Percentiles rank a stretch among this genome's conserved stretches.
phyloP scores from a whole-genome alignment of 2,329 filamentous ascomycete genomes.

The Aspergillus candidus region DNA sequence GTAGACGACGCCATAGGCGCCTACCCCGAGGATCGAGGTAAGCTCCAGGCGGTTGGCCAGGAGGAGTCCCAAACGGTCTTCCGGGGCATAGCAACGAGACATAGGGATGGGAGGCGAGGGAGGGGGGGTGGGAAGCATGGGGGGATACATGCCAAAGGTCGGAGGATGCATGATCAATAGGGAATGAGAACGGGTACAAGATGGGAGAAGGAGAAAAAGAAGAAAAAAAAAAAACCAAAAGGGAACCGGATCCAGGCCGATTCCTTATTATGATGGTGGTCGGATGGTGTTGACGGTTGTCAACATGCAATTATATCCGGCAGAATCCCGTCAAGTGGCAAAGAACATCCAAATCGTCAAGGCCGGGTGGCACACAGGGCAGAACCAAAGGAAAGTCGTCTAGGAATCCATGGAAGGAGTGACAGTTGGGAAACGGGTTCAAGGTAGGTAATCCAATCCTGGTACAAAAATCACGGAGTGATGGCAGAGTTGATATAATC shows the following conservation, averaged over 20 bases:
- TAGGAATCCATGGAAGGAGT: too few relatives aligned
- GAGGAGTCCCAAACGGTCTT: conserved; percentile 79
- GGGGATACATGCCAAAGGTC: conserved; percentile 36
- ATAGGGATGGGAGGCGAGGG: conserved; percentile 36
- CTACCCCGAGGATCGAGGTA: conserved; percentile 79
- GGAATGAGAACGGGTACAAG: neutral
- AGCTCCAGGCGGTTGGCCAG: conserved; percentile 79
- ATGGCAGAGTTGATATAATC: too few relatives aligned
- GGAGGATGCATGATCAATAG: conserved; percentile 13
- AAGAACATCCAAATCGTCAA: too few relatives aligned
- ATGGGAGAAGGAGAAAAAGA: too few relatives aligned
- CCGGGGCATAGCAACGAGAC: conserved; percentile 56
- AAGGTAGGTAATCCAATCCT: too few relatives aligned
- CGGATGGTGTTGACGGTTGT: conserved; percentile 5
- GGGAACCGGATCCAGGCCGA: neutral
- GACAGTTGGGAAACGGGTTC: too few relatives aligned
- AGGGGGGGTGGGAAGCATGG: conserved; percentile 43
- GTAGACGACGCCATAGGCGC: conserved; percentile 96
- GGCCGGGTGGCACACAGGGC: too few relatives aligned
- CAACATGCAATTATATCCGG: too few relatives aligned
- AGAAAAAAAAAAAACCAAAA: too few relatives aligned
- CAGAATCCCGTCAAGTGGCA: too few relatives aligned
- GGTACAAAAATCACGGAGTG: too few relatives aligned
- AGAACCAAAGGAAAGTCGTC: too few relatives aligned
- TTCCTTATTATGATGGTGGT: conserved; percentile 1